Conservation (phyloP, 2,329 filamentous ascomycete species). For the Colletotrichum godetiae region DNA sequence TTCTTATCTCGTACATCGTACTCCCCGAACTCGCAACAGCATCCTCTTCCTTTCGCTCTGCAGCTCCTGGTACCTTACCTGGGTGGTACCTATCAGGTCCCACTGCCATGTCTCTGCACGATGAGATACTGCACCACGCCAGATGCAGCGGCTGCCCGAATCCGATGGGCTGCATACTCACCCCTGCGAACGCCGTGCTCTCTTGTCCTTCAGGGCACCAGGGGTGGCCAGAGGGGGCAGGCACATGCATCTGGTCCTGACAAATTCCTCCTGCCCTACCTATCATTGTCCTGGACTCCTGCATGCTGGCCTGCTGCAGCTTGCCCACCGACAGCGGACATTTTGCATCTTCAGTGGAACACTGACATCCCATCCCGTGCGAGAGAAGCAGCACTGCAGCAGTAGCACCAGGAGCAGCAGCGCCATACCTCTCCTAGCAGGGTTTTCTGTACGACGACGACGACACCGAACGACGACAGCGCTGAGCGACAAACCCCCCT, state of each 20-base stretch:
- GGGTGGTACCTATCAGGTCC: too few relatives aligned
- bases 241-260: neutral
- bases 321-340: neutral
- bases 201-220: neutral
- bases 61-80: neutral
- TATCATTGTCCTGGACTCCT: neutral
- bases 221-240: neutral
- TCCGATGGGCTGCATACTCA: neutral
- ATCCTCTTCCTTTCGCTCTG: neutral
- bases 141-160: conserved; percentile 23
- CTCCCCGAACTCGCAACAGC: neutral
- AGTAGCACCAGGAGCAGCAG: neutral
- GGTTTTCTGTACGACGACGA: neutral
- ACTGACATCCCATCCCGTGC: neutral
- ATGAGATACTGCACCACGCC: conserved; percentile 16
- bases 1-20: neutral
- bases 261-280: neutral
- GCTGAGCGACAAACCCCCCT: neutral
- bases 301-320: neutral
- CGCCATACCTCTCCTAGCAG: neutral
- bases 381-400: too few relatives aligned
- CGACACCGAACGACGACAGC: neutral
- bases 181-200: neutral
- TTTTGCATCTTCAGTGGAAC: neutral
- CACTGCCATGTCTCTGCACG: neutral